Evolutionary conservation across 495 filamentous ascomycete species (phyloP).

Genomic region (Penicillium angulare): DNA sequence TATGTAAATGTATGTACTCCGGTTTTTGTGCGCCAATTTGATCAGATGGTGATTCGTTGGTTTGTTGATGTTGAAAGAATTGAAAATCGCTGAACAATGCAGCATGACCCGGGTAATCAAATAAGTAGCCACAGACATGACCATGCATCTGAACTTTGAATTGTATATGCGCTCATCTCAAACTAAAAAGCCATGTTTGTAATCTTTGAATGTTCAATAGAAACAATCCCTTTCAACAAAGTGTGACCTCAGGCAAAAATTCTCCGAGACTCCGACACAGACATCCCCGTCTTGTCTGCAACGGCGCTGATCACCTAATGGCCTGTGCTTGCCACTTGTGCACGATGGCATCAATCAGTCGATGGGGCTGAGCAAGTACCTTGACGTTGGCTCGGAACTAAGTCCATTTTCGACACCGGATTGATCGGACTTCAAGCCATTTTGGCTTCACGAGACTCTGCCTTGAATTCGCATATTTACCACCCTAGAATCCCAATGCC

Average conservation of each 20-base stretch:
- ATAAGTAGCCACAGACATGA: too few relatives aligned
- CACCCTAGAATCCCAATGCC: not conserved
- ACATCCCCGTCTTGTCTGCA: constrained; percentile 7
- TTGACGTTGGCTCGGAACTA: constrained; percentile 10
- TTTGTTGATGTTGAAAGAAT: too few relatives aligned
- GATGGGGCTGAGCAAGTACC: not conserved
- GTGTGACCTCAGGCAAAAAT: constrained; percentile 1
- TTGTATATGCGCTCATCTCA: too few relatives aligned
- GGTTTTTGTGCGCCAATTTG: too few relatives aligned
- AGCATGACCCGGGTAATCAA: too few relatives aligned
- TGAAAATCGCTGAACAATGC: too few relatives aligned
- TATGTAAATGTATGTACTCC: too few relatives aligned
- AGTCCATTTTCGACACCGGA: constrained; percentile 2
- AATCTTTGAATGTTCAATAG: not conserved
- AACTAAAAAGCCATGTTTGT: not conserved
- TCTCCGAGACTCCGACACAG: constrained; percentile 21
- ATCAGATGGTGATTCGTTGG: too few relatives aligned
- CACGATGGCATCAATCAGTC: constrained; percentile 23
- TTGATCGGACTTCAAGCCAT: constrained; percentile 21
- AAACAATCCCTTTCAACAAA: too few relatives aligned
- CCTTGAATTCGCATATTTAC: not conserved
- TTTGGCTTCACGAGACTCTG: not conserved
- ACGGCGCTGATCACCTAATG: constrained; percentile 14
- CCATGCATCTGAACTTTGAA: too few relatives aligned
- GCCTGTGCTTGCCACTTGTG: constrained; percentile 24